Evolutionary conservation across 1,284 basidiomycete species (phyloP).

Genomic region (Schizopora paradoxa): DNA sequence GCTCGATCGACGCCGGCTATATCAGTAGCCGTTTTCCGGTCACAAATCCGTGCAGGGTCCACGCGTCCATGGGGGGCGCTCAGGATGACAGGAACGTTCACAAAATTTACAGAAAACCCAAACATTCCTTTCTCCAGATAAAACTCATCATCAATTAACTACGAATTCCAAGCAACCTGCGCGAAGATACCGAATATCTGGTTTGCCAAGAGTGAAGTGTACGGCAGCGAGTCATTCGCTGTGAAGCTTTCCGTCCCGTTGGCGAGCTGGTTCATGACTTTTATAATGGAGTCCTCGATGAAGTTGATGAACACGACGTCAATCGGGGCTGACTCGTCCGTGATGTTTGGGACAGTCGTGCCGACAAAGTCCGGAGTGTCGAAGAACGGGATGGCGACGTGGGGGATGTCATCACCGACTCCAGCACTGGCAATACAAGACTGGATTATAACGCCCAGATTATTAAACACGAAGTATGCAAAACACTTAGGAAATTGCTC

Average conservation of each 20-base stretch:
- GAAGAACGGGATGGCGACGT: conserved; percentile 54
- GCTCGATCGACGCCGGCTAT: too few relatives aligned
- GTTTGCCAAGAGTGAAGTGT: conserved; percentile 46
- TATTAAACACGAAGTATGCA: conserved; percentile 3
- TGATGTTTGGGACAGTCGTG: conserved; percentile 47
- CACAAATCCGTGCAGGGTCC: too few relatives aligned
- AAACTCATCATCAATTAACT: neutral
- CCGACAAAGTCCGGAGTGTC: conserved; percentile 50
- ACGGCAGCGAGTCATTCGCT: conserved; percentile 42
- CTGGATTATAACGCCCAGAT: conserved; percentile 1
- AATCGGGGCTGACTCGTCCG: conserved; percentile 41
- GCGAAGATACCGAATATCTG: conserved; percentile 58
- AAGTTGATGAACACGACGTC: conserved; percentile 72
- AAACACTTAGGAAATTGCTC: conserved; percentile 29
- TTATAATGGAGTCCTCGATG: conserved; percentile 47
- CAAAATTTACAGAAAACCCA: too few relatives aligned
- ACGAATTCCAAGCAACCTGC: conserved; percentile 51
- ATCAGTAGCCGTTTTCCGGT: too few relatives aligned
- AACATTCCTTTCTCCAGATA: too few relatives aligned
- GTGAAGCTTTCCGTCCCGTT: conserved; percentile 43
- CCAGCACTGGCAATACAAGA: conserved; percentile 45
- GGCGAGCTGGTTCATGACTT: conserved; percentile 51
- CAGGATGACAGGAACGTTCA: too few relatives aligned
- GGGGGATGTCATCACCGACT: conserved; percentile 62
- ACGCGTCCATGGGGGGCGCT: too few relatives aligned